Percentiles rank a stretch among this genome's conserved stretches.
Evolutionary conservation across 2,329 filamentous ascomycete genomes (phyloP).

Genomic region (Talaromyces sp.): DNA sequence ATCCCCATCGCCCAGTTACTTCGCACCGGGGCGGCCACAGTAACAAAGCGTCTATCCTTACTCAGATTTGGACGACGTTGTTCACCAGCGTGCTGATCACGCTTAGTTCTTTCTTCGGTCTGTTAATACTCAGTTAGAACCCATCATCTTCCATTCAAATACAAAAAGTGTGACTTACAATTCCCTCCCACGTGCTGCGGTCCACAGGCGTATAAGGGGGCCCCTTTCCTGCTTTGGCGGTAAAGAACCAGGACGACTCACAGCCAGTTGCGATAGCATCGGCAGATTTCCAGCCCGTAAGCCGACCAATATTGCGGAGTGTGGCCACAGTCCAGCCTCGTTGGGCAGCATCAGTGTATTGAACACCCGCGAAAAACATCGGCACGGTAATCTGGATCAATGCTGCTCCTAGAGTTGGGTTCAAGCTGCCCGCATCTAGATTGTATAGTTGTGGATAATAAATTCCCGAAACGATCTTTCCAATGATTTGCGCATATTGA

Average conservation of each 20-base stretch:
- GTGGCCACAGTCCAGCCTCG: slow-evolving; percentile 72
- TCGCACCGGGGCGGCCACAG: not conserved
- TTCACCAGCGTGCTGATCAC: not conserved
- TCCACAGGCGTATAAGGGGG: slow-evolving; percentile 60
- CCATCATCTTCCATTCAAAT: not conserved
- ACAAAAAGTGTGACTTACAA: not conserved
- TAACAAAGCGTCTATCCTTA: slow-evolving; percentile 11
- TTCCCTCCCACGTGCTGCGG: not conserved
- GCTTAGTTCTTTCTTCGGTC: not conserved
- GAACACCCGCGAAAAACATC: slow-evolving; percentile 79
- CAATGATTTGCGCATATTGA: slow-evolving; percentile 67
- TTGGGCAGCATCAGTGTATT: slow-evolving; percentile 68
- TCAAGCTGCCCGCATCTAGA: slow-evolving; percentile 50
- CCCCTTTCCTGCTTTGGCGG: slow-evolving; percentile 66
- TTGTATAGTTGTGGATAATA: slow-evolving; percentile 39
- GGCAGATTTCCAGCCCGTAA: slow-evolving; percentile 85
- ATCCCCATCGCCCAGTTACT: slow-evolving; percentile 10
- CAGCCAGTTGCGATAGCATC: slow-evolving; percentile 76
- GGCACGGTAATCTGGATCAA: slow-evolving; percentile 78
- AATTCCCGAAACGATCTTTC: slow-evolving; percentile 71
- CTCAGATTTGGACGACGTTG: not conserved
- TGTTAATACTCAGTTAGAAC: not conserved
- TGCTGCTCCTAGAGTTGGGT: slow-evolving; percentile 71
- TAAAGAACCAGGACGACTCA: slow-evolving; percentile 76
- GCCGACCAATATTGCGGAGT: slow-evolving; percentile 67